Evolutionary conservation across 2,329 filamentous ascomycete genomes (phyloP), one percentile per base, ranked within the genome.

Genomic region (Thelonectria rubi): DNA sequence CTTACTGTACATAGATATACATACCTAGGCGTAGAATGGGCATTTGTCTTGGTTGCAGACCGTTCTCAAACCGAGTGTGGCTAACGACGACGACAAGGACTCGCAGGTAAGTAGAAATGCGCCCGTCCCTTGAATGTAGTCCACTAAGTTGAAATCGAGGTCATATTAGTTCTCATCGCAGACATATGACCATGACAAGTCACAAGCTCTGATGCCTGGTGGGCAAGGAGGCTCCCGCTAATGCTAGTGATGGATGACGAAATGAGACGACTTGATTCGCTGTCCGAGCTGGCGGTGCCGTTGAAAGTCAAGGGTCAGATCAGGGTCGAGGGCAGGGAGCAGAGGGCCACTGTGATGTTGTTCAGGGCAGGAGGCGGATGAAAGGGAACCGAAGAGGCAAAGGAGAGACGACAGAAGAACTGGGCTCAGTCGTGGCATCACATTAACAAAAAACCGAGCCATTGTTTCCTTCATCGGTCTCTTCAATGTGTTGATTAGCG

Each of bases 211-310:
- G 47, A 40, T 57, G 39, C 52, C n/a, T 37, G 21, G 48, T 34
- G 48, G 39, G 47, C 30, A 15, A 40, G 48, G 53, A 57, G 54
- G 58, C 58, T 55, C 45, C 32, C 58, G 55, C 48, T 53, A 47
- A 26, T 24, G 55, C 45, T 32, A 26, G 20, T 47, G 66, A 69
- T 68, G 60, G 66, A 69, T 68, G 60, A 70, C 66, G 45, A 71
- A 68, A 68, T 34, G 51, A 17, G 12, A 24, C 10, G 47, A 34
- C 45, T 52, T 69, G 63, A 71, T 71, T 71, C 60, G 69, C 30
- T 40, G 65, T 47, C 47, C 26, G 32, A 14, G n/a, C 50, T 37
- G 49, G 26, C 42, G 55, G 45, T 58, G 30, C 18, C 43, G 11
- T 55, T 40, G 47, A 32, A 30, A 18, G 37, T 11, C 52, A 21